These are phyloP conservation scores for Alternaria burnsii DNA, from an alignment of 2,329 filamentous ascomycete species.

Conservation along the genomic window DNA sequence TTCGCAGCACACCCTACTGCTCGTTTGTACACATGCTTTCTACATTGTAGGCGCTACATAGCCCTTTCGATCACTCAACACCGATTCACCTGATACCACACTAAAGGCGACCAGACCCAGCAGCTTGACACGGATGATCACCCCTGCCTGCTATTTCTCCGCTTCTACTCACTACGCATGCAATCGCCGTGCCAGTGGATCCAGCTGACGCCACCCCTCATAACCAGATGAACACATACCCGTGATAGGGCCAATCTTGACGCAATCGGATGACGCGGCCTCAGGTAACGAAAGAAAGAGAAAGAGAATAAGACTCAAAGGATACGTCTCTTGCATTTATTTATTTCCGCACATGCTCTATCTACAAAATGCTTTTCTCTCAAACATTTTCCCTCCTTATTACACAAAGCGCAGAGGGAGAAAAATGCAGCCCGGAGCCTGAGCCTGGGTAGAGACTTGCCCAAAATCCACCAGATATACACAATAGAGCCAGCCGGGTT, in stretches of 20 bases:
- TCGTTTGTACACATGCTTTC: too few relatives aligned
- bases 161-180: background rate
- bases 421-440: background rate
- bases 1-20: too few relatives aligned
- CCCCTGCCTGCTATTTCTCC: too few relatives aligned
- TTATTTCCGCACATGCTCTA: slow-evolving; percentile 8
- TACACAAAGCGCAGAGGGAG: background rate
- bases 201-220: background rate
- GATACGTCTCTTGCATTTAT: slow-evolving; percentile 4
- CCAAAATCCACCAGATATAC: background rate
- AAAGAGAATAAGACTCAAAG: background rate
- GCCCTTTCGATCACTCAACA: too few relatives aligned
- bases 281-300: background rate
- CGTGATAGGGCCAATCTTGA: background rate
- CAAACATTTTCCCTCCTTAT: background rate
- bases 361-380: slow-evolving; percentile 6
- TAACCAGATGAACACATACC: background rate
- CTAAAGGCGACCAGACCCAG: too few relatives aligned
- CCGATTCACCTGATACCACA: too few relatives aligned
- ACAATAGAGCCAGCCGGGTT: slow-evolving; percentile 1
- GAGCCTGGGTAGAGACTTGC: background rate
- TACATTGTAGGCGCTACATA: too few relatives aligned
- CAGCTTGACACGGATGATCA: too few relatives aligned
- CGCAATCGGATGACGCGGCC: background rate
- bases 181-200: background rate